Conservation (phyloP, 441 rosid species). For the Erodium chrysanthum region DNA sequence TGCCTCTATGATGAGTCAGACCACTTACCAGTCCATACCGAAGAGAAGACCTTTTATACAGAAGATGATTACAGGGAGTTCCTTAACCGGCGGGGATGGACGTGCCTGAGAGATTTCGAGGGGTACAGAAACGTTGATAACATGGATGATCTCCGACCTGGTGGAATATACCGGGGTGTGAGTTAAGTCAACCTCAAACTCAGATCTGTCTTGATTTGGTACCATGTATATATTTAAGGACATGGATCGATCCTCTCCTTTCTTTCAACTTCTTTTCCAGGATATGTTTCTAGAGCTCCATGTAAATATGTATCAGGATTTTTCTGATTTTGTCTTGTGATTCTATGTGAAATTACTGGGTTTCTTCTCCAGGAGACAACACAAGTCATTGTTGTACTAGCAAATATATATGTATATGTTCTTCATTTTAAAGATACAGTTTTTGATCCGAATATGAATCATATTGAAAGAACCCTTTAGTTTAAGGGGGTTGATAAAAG, state of each 20-base stretch:
- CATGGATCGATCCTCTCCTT: neutral
- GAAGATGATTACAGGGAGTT: conserved; percentile 84
- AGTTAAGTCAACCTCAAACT: conserved; percentile 34
- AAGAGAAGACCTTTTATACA: conserved; percentile 72
- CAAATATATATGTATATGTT: too few relatives aligned
- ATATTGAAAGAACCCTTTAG: too few relatives aligned
- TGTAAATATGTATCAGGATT: too few relatives aligned
- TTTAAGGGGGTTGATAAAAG: too few relatives aligned
- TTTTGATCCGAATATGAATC: too few relatives aligned
- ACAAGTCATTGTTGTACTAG: too few relatives aligned
- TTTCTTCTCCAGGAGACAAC: too few relatives aligned
- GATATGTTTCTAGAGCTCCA: neutral
- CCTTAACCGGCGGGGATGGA: conserved; percentile 70
- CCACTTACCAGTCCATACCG: conserved; percentile 66
- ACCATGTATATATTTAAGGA: neutral
- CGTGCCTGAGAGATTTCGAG: conserved; percentile 62
- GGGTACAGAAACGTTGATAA: conserved; percentile 69
- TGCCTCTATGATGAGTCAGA: conserved; percentile 74
- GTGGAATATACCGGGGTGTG: conserved; percentile 62
- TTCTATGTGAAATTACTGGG: too few relatives aligned
- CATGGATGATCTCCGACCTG: conserved; percentile 84
- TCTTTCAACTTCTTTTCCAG: neutral
- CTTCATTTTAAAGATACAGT: too few relatives aligned
- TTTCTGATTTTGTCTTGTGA: neutral
- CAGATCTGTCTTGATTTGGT: neutral